Percentiles rank a stretch among this genome's conserved stretches.
Conservation (phyloP, 352 stramenopile species). For the Thalassiosira mediterranea region DNA sequence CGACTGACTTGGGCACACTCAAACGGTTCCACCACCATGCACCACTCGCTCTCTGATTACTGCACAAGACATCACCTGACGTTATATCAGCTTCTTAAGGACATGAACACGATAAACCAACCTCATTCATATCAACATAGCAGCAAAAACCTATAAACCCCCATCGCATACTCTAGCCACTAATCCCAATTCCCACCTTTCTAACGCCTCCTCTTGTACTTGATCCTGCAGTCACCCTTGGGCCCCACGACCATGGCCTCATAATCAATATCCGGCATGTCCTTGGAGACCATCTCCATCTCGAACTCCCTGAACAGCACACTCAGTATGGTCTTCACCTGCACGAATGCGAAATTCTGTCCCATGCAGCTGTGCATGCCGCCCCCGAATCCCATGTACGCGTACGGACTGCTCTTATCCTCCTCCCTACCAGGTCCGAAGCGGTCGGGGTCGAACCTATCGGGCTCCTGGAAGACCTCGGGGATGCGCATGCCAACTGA, state of each 20-base stretch:
- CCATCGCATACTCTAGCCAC: neutral
- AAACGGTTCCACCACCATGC: too few relatives aligned
- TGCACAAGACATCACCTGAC: too few relatives aligned
- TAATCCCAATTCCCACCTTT: neutral
- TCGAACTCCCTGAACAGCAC: constrained; percentile 90
- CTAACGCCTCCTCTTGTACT: constrained; percentile 77
- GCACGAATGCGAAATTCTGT: constrained; percentile 91
- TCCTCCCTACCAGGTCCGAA: constrained; percentile 87
- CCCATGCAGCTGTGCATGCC: constrained; percentile 93
- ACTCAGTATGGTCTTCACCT: constrained; percentile 92
- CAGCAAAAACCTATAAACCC: neutral
- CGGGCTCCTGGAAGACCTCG: constrained; percentile 77
- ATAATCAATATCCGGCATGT: constrained; percentile 89
- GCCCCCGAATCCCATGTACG: constrained; percentile 90
- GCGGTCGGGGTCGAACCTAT: constrained; percentile 89
- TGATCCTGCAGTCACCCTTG: constrained; percentile 87
- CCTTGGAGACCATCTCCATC: constrained; percentile 83
- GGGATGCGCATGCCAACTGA: constrained; percentile 84
- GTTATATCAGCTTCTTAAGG: too few relatives aligned
- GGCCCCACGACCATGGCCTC: constrained; percentile 91
- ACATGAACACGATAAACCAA: too few relatives aligned
- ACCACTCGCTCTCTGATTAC: too few relatives aligned
- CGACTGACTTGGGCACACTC: too few relatives aligned
- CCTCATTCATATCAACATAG: too few relatives aligned
- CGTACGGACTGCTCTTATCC: constrained; percentile 87